Percentiles rank a stretch among this genome's conserved stretches.
phyloP scores from a whole-genome alignment of 2,329 filamentous ascomycete genomes.

The Alternaria brassicae region DNA sequence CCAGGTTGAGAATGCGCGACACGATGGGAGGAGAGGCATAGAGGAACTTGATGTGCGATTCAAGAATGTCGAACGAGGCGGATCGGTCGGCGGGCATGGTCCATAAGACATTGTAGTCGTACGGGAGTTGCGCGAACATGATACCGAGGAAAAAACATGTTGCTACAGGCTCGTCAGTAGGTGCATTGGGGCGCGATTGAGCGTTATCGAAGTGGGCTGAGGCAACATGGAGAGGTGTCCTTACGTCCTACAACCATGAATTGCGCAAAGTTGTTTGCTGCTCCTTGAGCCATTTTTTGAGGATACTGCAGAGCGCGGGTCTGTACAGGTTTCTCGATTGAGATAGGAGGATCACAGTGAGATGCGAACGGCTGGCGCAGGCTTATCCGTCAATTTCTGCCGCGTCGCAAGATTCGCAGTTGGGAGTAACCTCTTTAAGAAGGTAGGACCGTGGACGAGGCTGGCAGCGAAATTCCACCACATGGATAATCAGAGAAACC shows the following conservation, averaged over 20 bases:
- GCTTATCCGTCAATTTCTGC: conserved; percentile 35
- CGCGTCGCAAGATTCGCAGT: conserved; percentile 21
- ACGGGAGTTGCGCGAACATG: conserved; percentile 94
- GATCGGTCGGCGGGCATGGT: conserved; percentile 69
- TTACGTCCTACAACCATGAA: conserved; percentile 95
- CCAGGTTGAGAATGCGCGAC: conserved; percentile 90
- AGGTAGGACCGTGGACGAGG: conserved; percentile 31
- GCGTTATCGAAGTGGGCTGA: conserved; percentile 7
- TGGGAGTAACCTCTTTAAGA: conserved; percentile 38
- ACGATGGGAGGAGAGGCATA: conserved; percentile 92
- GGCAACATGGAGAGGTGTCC: conserved; percentile 50
- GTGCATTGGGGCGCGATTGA: conserved; percentile 3
- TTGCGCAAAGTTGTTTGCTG: conserved; percentile 77
- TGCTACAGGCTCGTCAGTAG: conserved; percentile 44
- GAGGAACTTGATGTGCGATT: conserved; percentile 88
- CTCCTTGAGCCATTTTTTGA: conserved; percentile 33
- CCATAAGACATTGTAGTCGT: conserved; percentile 91
- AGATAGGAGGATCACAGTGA: conserved; percentile 7
- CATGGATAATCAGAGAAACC: not conserved
- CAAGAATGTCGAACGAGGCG: conserved; percentile 81
- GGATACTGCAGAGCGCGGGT: not conserved
- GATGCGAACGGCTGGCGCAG: conserved; percentile 25
- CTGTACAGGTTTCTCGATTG: conserved; percentile 17
- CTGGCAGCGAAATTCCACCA: conserved; percentile 12
- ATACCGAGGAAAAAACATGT: conserved; percentile 98